phyloP scores from a whole-genome alignment of 73 alveolate genomes.

The Paramecium primaurelia region DNA sequence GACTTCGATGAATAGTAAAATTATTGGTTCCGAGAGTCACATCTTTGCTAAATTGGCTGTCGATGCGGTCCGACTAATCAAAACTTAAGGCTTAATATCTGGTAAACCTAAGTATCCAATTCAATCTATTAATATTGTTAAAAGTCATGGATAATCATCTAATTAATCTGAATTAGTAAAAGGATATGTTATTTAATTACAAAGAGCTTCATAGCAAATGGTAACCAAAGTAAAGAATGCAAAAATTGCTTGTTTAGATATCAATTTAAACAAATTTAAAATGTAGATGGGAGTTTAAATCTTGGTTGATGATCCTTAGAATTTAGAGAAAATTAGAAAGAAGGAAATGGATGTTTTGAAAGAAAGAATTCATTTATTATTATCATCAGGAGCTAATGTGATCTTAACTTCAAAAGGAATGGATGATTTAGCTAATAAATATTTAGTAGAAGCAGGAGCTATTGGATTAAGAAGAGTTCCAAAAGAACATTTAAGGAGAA shows the following conservation, averaged over 20 bases:
- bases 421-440: constrained; percentile 98
- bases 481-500: constrained; percentile 94
- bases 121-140: constrained; percentile 79
- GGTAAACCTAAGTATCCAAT: constrained; percentile 89
- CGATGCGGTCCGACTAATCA: constrained; percentile 70
- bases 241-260: constrained; percentile 93
- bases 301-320: constrained; percentile 83
- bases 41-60: constrained; percentile 91
- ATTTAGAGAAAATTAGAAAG: constrained; percentile 89
- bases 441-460: constrained; percentile 94
- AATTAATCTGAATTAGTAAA: constrained; percentile 47
- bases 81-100: constrained; percentile 20
- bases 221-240: constrained; percentile 92
- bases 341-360: constrained; percentile 93
- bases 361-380: constrained; percentile 87
- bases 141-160: constrained; percentile 62
- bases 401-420: constrained; percentile 96
- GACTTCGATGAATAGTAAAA: constrained; percentile 90
- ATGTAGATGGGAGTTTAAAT: constrained; percentile 88
- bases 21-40: constrained; percentile 85
- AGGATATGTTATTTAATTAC: constrained; percentile 57
- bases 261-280: constrained; percentile 94
- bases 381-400: constrained; percentile 98
- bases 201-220: constrained; percentile 91
- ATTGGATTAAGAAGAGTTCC: constrained; percentile 94